phyloP scores from a whole-genome alignment of 257 asterid genomes.

The Solanum etuberosum region DNA sequence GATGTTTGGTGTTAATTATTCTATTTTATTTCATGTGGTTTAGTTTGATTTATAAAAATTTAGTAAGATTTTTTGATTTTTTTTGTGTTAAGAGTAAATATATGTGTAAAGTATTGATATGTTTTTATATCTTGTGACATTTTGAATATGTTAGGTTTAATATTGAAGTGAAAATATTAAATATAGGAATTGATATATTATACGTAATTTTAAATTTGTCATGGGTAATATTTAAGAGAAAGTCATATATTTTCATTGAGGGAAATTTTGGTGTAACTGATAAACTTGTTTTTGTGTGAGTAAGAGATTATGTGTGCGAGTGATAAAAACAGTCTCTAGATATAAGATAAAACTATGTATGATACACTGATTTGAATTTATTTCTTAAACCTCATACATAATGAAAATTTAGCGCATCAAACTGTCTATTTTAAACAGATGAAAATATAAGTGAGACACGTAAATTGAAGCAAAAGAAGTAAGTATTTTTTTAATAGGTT shows the following conservation, averaged over 20 bases:
- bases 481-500: not conserved
- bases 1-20: not conserved
- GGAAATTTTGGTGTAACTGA: too few relatives aligned
- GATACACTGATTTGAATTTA: too few relatives aligned
- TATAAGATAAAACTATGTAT: too few relatives aligned
- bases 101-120: not conserved
- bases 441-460: not conserved
- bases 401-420: too few relatives aligned
- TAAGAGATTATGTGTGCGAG: fast-evolving
- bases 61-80: not conserved
- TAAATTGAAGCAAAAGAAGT: not conserved
- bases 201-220: too few relatives aligned
- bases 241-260: not conserved
- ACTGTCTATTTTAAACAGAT: fast-evolving
- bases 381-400: fast-evolving
- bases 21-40: not conserved
- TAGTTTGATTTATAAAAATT: not conserved
- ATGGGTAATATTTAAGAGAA: not conserved
- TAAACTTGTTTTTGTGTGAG: not conserved
- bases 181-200: not conserved
- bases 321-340: too few relatives aligned
- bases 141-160: not conserved
- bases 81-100: not conserved
- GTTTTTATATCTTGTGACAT: not conserved
- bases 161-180: not conserved